These are phyloP conservation scores for Yamadazyma phyllophila DNA, from an alignment of 805 yeast species.

Conservation along the genomic window DNA sequence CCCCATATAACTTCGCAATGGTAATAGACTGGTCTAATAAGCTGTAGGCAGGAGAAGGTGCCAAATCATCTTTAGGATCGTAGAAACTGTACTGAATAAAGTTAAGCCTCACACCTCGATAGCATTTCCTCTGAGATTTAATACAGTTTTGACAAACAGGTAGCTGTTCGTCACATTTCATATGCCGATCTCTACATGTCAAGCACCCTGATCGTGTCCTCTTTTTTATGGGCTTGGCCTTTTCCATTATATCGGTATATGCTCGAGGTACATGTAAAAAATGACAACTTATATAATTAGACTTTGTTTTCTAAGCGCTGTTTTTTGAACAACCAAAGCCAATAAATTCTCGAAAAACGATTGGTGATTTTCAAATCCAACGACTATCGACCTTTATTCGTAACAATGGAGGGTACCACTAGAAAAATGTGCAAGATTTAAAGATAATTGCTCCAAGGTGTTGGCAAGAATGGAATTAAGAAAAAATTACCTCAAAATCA, in stretches of 20 bases:
- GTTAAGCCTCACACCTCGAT: slow-evolving; percentile 45
- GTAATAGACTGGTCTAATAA: slow-evolving; percentile 45
- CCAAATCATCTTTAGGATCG: slow-evolving; percentile 23
- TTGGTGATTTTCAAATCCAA: too few species aligned
- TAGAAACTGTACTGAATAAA: slow-evolving; percentile 42
- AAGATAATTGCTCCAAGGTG: background rate
- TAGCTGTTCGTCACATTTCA: slow-evolving; percentile 63
- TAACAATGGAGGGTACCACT: too few species aligned
- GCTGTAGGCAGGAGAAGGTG: slow-evolving; percentile 10
- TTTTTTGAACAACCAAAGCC: too few species aligned
- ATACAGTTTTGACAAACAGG: slow-evolving; percentile 61
- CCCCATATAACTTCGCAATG: slow-evolving; percentile 40
- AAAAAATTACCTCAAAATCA: background rate
- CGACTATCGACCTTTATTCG: too few species aligned
- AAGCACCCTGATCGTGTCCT: slow-evolving; percentile 53
- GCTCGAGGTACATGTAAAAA: too few species aligned
- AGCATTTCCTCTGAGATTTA: slow-evolving; percentile 47
- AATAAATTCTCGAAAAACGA: too few species aligned
- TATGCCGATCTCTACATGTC: slow-evolving; percentile 63
- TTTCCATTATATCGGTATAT: background rate
- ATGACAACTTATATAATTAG: too few species aligned
- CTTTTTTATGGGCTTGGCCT: slow-evolving; percentile 19
- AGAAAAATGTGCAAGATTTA: background rate
- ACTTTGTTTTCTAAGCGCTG: too few species aligned
- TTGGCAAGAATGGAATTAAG: background rate